These are phyloP conservation scores for Leccinum broughii DNA, from an alignment of 768 basidiomycete species.

Conservation along the genomic window DNA sequence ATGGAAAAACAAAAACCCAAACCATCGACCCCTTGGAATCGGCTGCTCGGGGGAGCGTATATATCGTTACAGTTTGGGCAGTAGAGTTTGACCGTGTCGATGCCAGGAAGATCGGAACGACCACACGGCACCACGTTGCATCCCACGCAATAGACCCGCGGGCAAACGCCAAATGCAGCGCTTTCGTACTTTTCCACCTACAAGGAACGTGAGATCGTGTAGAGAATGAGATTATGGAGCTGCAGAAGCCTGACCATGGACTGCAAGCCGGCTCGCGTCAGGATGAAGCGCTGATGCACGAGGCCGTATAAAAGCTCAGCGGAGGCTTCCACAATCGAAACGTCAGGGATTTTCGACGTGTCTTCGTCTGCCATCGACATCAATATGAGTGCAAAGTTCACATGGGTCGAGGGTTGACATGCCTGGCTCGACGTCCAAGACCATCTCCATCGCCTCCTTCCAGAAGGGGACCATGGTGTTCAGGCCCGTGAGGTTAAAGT, in stretches of 20 bases:
- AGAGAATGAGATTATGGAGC: constrained; percentile 10
- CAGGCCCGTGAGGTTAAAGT: constrained; percentile 97
- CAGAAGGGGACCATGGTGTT: constrained; percentile 97
- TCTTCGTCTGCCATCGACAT: constrained; percentile 68
- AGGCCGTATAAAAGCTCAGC: constrained; percentile 97
- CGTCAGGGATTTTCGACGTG: constrained; percentile 93
- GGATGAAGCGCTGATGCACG: constrained; percentile 96
- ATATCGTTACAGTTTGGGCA: constrained; percentile 99
- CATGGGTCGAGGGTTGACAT: constrained; percentile 32
- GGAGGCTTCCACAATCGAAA: constrained; percentile 96
- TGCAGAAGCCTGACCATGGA: constrained; percentile 69
- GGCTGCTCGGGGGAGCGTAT: constrained; percentile 91
- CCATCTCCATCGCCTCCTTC: constrained; percentile 99
- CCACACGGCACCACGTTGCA: constrained; percentile 94
- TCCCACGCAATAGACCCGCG: constrained; percentile 90
- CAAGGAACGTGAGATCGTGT: constrained; percentile 16
- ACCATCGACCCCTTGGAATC: constrained; percentile 97
- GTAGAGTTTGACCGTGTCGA: constrained; percentile 97
- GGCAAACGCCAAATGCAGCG: constrained; percentile 89
- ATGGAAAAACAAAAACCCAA: constrained; percentile 17
- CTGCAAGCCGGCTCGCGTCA: constrained; percentile 91
- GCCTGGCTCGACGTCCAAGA: constrained; percentile 99
- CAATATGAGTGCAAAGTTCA: constrained; percentile 13
- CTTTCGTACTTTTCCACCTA: constrained; percentile 96
- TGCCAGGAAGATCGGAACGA: constrained; percentile 90